Evolutionary conservation across 2,329 filamentous ascomycete species (phyloP), one percentile per base, ranked within the genome.

Genomic region (Alternaria triticimaculans): DNA sequence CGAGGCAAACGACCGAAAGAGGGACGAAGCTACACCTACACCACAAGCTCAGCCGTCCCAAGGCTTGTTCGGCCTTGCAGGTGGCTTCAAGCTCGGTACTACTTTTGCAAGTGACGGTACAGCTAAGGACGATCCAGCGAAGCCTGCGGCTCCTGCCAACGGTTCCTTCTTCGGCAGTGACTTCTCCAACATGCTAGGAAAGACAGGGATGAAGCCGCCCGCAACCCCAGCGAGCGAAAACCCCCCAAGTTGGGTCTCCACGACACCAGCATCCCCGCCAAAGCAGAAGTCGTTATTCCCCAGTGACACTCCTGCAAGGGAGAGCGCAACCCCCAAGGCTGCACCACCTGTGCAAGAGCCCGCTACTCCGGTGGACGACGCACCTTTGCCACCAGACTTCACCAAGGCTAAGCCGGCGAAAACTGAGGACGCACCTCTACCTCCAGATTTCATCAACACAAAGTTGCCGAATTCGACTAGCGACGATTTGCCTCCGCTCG

Each of bases 91-190:
- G 69, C 82, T 93, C 15, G 86, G 86, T 43, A 89, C 88, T 28
- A 89, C 87, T 2, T 93, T 93, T 80, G 88, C 89, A 72, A 84
- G 85, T 9, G 90, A 92, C 67, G 85, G 87, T 6, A 84, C 85
- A 48, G 84, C 87, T 1, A 88, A 88, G 62, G 86, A 91, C 23
- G 87, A 90, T 61, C 80, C 84, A 37, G 83, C 86, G 9, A 87
- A 86, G 65, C 81, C 85, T 15, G 75, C 79, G 21, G 76, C 78
- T 21, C 77, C 78, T n/a, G 70, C 76, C 20, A 78, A 80, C n/a
- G 82, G 82, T 12, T 83, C 84, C 6, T 84, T 91, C 67, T 92
- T 92, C 72, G 87, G 87, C n/a, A 82, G 81, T 56, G 85, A 82
- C 10, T 92, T 93, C 76, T 83, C 85, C 7, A 85, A 86, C 61